Base-by-base conservation (phyloP, 2,329 filamentous ascomycete genomes). In the Rhytidhysteron rufulum region DNA sequence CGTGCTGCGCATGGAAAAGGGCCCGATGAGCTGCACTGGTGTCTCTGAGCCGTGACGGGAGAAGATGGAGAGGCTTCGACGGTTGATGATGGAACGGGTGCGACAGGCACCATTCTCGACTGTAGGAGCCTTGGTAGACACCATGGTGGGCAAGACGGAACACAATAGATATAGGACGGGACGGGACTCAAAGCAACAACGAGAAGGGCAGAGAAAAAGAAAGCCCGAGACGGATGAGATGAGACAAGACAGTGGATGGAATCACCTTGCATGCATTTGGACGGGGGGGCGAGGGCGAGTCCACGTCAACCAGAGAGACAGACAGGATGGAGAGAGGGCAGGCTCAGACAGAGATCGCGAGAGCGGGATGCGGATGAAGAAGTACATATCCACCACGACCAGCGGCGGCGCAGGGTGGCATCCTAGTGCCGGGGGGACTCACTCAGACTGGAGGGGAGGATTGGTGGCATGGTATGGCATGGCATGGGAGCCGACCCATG, bases 11-110 rank as follows among this genome's bases (percentile, higher is more conserved):
- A 45, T 42, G 25, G 35, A 25, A 27, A 32, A 13, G 31, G 41
- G 37, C 34, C 41, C 32, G 15, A 39, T 30, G n/a, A 42, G 25
- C 31, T 44, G 41, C 10, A 47, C 31, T 24, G 50, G 20, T 24
- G 34, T 48, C 13, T 47, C 44, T 8, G 42, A 22, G 19, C 39
- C 44, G 20, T 31, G 30, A 25, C 42, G 47, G 35, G 72, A 86
- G 42, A 74, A 83, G 54, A 78, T 84, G 41, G 82, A 86, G 62
- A 72, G 73, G 16, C 60, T 84, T 40, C 75, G 76, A 24, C 43
- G 40, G 18, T 37, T 41, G 31, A 52, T 11, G 27, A 38, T 10
- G 30, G 31, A 37, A 19, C 8, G 16, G 13, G 18, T 25, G 34
- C n/a, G 21, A 17, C 18, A 15, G 15, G 29, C 15, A 30, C 10